Evolutionary conservation across 192 early-diverging fungal genomes (phyloP).

Genomic region (Coemansia sp.): DNA sequence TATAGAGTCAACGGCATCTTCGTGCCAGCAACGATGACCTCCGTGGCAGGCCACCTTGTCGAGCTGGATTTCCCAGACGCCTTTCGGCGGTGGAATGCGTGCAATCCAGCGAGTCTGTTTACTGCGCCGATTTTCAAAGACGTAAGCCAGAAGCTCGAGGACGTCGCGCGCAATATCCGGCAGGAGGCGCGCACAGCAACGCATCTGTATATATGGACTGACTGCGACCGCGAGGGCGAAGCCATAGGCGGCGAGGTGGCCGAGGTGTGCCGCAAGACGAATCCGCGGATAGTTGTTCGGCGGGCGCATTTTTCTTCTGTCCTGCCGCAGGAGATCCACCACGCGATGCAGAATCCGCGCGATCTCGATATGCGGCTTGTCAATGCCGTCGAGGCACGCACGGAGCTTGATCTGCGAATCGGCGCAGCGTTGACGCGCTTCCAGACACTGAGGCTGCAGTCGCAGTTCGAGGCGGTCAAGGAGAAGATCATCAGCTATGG

Average conservation of each 20-base stretch:
- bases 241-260: constrained; percentile 85
- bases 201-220: constrained; percentile 93
- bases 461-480: constrained; percentile 54
- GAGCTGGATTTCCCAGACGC: constrained; percentile 63
- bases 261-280: constrained; percentile 60
- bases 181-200: constrained; percentile 60
- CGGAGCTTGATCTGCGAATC: constrained; percentile 87
- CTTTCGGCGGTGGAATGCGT: constrained; percentile 62
- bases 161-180: constrained; percentile 64
- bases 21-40: constrained; percentile 75
- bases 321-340: constrained; percentile 70
- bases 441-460: constrained; percentile 70
- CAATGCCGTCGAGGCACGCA: constrained; percentile 77
- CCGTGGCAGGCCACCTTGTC: constrained; percentile 76
- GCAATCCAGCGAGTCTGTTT: constrained; percentile 64
- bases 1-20: constrained; percentile 57
- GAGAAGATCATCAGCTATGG: constrained; percentile 82
- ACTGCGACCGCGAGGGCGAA: constrained; percentile 97
- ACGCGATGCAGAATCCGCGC: constrained; percentile 69
- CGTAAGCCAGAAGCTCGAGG: constrained; percentile 42
- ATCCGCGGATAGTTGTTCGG: constrained; percentile 65
- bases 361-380: constrained; percentile 72
- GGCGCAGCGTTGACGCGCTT: constrained; percentile 93
- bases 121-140: constrained; percentile 59
- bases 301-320: constrained; percentile 91